A percentile compares a stretch with the other conserved stretches of the same genome.
Evolutionary conservation across 1,139 yeast genomes (phyloP).

Genomic region (Arxiozyma telluris): DNA sequence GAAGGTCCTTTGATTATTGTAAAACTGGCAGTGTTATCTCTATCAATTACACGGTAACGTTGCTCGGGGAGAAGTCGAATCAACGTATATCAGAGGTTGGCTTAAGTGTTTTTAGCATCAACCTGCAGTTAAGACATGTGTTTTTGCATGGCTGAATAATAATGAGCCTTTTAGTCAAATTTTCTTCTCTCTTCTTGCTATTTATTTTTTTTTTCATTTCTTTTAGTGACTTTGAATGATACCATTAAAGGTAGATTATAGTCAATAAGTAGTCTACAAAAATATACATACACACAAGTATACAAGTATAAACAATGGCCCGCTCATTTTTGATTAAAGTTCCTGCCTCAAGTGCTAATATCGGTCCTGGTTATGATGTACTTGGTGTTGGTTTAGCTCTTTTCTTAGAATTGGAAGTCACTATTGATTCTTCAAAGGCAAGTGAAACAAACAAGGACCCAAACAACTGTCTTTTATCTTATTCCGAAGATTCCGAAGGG

Average conservation of each 20-base stretch:
- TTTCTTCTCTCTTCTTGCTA: not conserved
- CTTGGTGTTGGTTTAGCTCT: constrained; percentile 80
- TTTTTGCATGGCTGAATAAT: not conserved
- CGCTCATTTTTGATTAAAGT: constrained; percentile 56
- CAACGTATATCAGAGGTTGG: not conserved
- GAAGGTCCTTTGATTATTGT: not conserved
- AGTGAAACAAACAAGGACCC: constrained; percentile 47
- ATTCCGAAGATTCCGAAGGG: constrained; percentile 65
- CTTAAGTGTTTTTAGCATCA: too few species aligned
- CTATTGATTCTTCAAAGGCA: constrained; percentile 44
- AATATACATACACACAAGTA: too few species aligned
- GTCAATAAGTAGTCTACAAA: not conserved
- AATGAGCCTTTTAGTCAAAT: not conserved
- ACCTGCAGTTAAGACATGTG: not conserved
- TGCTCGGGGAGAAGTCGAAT: too few species aligned
- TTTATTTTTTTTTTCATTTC: too few species aligned
- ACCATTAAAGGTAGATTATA: not conserved
- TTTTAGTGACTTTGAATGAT: too few species aligned
- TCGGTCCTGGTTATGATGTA: constrained; percentile 97
- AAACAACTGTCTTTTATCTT: constrained; percentile 59
- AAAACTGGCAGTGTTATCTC: not conserved
- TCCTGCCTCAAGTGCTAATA: constrained; percentile 96
- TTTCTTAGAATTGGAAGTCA: constrained; percentile 60
- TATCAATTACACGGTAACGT: not conserved
- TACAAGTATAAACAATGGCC: constrained; percentile 21